Percentiles rank a stretch among this genome's conserved stretches.
Evolutionary conservation across 2,329 filamentous ascomycete species (phyloP).

Genomic region (Sordariomycetes sp.): DNA sequence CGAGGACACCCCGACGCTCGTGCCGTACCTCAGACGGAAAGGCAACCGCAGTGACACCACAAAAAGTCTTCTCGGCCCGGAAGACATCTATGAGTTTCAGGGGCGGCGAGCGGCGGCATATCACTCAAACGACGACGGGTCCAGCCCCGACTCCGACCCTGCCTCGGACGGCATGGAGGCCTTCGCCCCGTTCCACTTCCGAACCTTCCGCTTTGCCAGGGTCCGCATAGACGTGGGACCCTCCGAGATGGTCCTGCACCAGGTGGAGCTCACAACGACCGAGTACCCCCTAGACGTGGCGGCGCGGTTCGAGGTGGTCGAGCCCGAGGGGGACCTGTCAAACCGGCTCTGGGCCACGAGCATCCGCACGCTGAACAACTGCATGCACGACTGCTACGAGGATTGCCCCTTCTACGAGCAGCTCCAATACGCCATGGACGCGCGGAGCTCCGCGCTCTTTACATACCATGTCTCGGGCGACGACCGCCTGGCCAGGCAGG

Average conservation of each 20-base stretch:
- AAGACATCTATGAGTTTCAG: constrained; percentile 1
- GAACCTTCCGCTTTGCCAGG: constrained; percentile 9
- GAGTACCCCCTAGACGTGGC: constrained; percentile 8
- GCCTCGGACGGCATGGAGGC: background rate
- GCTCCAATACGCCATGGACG: constrained; percentile 18
- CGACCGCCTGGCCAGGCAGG: constrained; percentile 19
- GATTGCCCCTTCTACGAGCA: constrained; percentile 24
- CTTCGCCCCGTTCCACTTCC: constrained; percentile 12
- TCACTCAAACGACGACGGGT: background rate
- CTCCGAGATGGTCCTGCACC: background rate
- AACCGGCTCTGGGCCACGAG: constrained; percentile 13
- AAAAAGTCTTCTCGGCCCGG: background rate
- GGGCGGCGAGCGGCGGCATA: background rate
- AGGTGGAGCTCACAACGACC: background rate
- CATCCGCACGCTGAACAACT: constrained; percentile 13
- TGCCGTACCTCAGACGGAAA: background rate
- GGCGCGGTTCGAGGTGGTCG: background rate
- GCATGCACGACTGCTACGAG: constrained; percentile 19
- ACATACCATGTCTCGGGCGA: constrained; percentile 19
- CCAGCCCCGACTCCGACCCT: no score
- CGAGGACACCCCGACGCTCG: background rate
- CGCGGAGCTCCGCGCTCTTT: constrained; percentile 15
- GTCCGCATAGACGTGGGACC: constrained; percentile 6
- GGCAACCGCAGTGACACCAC: constrained; percentile 1
- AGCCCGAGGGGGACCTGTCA: background rate